Conservation (phyloP, 1,284 basidiomycete genomes). For the Phellopilus nigrolimitatus region DNA sequence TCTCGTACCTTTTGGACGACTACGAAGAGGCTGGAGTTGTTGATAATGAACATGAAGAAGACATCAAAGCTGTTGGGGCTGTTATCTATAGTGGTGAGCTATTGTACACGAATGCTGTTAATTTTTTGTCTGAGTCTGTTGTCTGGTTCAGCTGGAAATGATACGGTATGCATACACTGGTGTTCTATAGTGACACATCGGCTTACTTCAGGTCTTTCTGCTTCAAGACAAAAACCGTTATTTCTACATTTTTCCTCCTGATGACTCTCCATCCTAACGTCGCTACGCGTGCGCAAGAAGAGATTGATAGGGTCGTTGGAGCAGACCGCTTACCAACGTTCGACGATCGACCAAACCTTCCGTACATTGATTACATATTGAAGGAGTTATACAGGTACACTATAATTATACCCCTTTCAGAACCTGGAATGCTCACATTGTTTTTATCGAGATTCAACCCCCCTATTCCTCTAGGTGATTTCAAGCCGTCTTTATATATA, state of each 20-base stretch:
- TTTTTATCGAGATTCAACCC: not conserved
- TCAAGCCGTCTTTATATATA: not conserved
- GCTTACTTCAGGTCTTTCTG: too few relatives aligned
- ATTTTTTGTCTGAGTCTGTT: too few relatives aligned
- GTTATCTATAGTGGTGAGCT: not conserved
- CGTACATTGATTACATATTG: not conserved
- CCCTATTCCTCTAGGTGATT: not conserved
- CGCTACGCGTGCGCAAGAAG: constrained; percentile 7
- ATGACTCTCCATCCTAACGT: constrained; percentile 11
- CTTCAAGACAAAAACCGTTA: not conserved
- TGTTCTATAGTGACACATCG: not conserved
- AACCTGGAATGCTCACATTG: not conserved
- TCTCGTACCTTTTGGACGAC: constrained; percentile 7
- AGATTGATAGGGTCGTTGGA: constrained; percentile 10
- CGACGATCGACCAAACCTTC: constrained; percentile 19
- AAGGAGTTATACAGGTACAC: not conserved
- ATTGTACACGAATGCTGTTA: too few relatives aligned
- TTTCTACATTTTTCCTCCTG: constrained; percentile 6
- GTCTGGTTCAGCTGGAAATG: not conserved
- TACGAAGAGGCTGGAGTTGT: not conserved
- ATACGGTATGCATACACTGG: constrained; percentile 4
- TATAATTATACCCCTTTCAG: not conserved
- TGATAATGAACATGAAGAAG: constrained; percentile 5
- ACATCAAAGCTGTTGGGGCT: constrained; percentile 5
- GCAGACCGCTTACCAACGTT: constrained; percentile 17